These are phyloP conservation scores for Scleroderma bovista DNA, from an alignment of 768 basidiomycete genomes.

Conservation along the genomic window DNA sequence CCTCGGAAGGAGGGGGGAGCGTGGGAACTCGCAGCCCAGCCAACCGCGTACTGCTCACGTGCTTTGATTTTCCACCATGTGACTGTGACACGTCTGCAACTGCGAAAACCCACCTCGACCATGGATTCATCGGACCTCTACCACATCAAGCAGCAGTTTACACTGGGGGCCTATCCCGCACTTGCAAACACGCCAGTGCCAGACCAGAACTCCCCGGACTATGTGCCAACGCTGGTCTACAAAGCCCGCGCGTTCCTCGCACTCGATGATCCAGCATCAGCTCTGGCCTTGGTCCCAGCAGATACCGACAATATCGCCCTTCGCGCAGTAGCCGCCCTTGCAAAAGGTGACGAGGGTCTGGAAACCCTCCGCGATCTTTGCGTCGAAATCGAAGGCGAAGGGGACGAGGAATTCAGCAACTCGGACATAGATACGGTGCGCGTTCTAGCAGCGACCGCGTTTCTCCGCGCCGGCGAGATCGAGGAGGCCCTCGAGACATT, in stretches of 20 bases:
- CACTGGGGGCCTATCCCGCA: conserved; percentile 69
- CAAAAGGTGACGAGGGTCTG: conserved; percentile 55
- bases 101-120: background rate
- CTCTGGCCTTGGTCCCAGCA: conserved; percentile 49
- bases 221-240: conserved; percentile 62
- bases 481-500: conserved; percentile 93
- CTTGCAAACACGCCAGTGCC: conserved; percentile 52
- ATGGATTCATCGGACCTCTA: conserved; percentile 64
- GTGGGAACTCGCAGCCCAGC: no score
- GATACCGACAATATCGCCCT: conserved; percentile 61
- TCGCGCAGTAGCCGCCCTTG: conserved; percentile 67
- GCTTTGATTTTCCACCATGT: background rate
- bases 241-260: conserved; percentile 76
- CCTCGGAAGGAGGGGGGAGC: no score
- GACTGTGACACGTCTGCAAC: background rate
- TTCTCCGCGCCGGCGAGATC: conserved; percentile 74
- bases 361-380: conserved; percentile 83
- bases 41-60: conserved; percentile 1
- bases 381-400: conserved; percentile 83
- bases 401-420: conserved; percentile 64
- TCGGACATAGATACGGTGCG: conserved; percentile 69
- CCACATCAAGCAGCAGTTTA: conserved; percentile 70
- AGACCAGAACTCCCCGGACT: conserved; percentile 57
- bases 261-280: conserved; percentile 52
- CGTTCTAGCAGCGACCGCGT: conserved; percentile 83